Base-by-base conservation (phyloP, 306 rosid genomes). In the Prunus padus region DNA sequence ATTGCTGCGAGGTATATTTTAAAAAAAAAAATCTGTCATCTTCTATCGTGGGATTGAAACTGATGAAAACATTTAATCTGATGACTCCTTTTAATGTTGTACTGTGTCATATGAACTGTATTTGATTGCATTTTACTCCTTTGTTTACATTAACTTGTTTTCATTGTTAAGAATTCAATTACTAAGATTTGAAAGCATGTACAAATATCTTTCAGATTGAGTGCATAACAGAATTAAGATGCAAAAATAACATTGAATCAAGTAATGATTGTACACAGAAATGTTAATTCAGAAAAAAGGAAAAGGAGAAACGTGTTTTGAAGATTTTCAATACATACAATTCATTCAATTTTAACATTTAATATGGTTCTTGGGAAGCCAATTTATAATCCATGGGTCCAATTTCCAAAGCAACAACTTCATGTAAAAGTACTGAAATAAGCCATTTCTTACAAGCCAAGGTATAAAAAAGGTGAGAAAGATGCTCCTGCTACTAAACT, bases 1-100 rank as follows among this genome's bases (percentile, higher is more conserved):
- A 92, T 92, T 81, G 97, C 97, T 46, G 70, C 50, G 71, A 89
- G 96, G 97, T 89, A 83, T 73, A 45, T 25, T 30, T 25, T 30
- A 11, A 28, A 51, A 18, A 11, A 11, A 16, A 10, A 14, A 13
- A 10, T 25, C 2, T 30, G n/a, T 12, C 25, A 33, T 49, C 19
- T 6, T 69, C 45, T 49, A 50, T 69, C 8, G 15, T 23, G 23
- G 8, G 71, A 51, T 37, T 19, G 25, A 37, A 10, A 37, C 23
- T 63, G 28, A 65, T 45, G 15, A 7, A 22, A 46, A 23, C 13
- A 59, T 11, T 59, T 23, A 3, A 12, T 22, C 4, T 59, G 4
- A 13, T 9, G 65, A 23, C 30, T 26, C 19, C 2, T 59, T 51
- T 51, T 51, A 16, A 18, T 18, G n/a, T 51, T 18, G 22, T 51